These are phyloP conservation scores for Protea cynaroides DNA, from an alignment of 164 flowering plant genomes.

Conservation along the genomic window DNA sequence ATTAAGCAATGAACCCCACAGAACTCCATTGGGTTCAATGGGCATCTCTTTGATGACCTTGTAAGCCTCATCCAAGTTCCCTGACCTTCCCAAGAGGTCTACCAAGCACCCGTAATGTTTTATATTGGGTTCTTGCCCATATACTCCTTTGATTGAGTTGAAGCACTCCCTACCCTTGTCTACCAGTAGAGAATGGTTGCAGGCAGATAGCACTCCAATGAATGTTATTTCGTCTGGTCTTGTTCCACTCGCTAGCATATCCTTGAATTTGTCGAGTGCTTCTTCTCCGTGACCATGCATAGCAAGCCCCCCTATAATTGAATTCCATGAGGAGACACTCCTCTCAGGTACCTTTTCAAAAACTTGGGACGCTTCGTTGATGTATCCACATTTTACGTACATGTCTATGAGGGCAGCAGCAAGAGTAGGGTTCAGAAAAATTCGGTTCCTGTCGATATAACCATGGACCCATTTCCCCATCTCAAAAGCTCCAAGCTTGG, in stretches of 20 bases:
- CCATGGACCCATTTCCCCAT: conserved; percentile 21
- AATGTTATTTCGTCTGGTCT: conserved; percentile 20
- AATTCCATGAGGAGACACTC: conserved; percentile 20
- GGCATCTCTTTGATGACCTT: conserved; percentile 18
- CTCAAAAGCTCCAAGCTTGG: conserved; percentile 24
- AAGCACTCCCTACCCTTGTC: conserved; percentile 18
- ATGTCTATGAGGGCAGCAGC: conserved; percentile 26
- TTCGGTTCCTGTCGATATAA: conserved; percentile 5
- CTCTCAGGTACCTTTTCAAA: conserved; percentile 13
- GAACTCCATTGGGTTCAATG: conserved; percentile 13
- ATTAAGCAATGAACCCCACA: conserved; percentile 26
- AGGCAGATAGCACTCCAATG: conserved; percentile 20
- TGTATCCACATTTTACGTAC: conserved; percentile 24
- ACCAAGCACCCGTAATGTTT: conserved; percentile 27
- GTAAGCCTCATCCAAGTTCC: conserved; percentile 19
- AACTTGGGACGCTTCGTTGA: conserved; percentile 9
- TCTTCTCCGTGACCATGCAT: conserved; percentile 22
- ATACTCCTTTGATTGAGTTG: conserved; percentile 11
- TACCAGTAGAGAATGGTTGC: conserved; percentile 22
- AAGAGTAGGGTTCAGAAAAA: conserved; percentile 15
- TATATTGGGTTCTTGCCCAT: conserved; percentile 15
- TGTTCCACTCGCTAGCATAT: conserved; percentile 12
- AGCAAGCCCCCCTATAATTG: conserved; percentile 22
- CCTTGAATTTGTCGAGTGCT: conserved; percentile 16
- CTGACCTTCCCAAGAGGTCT: conserved; percentile 23